phyloP scores from a whole-genome alignment of 148 eudicot species.

The Rhododendron ferrugineum region DNA sequence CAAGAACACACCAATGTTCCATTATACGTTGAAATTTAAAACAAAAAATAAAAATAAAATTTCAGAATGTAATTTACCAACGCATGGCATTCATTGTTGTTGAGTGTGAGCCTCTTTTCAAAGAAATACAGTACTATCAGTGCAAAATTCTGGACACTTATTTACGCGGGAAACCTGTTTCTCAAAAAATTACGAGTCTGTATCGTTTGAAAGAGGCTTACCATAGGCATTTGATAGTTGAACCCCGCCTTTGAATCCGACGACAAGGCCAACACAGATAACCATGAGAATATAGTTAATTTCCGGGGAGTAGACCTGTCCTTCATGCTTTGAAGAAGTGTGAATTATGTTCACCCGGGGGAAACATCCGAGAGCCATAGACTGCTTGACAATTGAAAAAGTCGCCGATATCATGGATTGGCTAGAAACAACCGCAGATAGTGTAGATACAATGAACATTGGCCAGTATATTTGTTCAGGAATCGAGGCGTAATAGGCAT shows the following conservation, averaged over 20 bases:
- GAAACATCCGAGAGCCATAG: slow-evolving; percentile 19
- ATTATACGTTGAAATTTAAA: no score
- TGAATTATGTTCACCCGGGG: slow-evolving; percentile 23
- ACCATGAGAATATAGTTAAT: slow-evolving; percentile 18
- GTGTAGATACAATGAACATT: slow-evolving; percentile 3
- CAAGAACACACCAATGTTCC: background rate
- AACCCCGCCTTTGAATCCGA: slow-evolving; percentile 11
- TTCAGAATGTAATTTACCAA: no score
- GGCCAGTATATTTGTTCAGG: slow-evolving; percentile 21
- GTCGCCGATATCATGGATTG: slow-evolving; percentile 21
- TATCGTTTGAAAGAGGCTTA: background rate
- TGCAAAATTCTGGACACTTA: background rate
- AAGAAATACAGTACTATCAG: background rate
- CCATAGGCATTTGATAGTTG: slow-evolving; percentile 20
- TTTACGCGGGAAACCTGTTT: background rate
- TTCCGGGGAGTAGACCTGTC: slow-evolving; percentile 22
- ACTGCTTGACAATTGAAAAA: slow-evolving; percentile 17
- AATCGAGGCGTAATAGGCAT: slow-evolving; percentile 6
- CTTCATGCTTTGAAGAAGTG: slow-evolving; percentile 21
- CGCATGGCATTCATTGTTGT: no score
- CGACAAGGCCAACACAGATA: background rate
- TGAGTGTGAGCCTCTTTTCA: background rate
- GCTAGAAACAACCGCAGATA: slow-evolving; percentile 17
- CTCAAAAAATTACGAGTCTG: background rate
- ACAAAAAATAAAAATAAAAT: no score